Evolutionary conservation across 1,139 yeast genomes (phyloP), one percentile per base, ranked within the genome.

Genomic region (Suhomyces taliae): DNA sequence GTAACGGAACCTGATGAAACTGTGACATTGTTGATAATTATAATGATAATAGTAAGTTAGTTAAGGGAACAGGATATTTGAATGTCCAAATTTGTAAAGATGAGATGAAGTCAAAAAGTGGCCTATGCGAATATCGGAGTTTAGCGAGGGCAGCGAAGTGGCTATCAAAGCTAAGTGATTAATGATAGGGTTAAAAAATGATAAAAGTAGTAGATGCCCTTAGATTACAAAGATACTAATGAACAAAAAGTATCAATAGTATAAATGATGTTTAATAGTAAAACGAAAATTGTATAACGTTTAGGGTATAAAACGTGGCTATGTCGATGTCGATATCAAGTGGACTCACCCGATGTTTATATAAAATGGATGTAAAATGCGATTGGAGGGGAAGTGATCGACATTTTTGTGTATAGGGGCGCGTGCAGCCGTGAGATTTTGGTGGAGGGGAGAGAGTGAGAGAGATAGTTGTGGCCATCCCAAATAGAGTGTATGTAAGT

Each of bases 1-100:
- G 46, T 32, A 53, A 46, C 15, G 53, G 56, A 19, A 54, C 47
- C 36, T 53, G 59, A 40, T 55, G 56, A 40, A 41, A 41, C 19
- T 48, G 48, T 29, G 52, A 39, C 41, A 37, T 37, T 19, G 24
- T 19, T 19, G 14, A 36, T 36, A 24, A 15, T 4, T 19, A 19
- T 19, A 19, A 19, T 19, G 6, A 19, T 19, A 19, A 19, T 19
- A 19, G 24, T 19, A 1, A 3, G 24, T 19, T 19, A 6, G 24
- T 19, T 19, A 19, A 19, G 24, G 4, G 24, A 19, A 19, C 24
- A 19, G 4, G 6, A 19, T 4, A 19, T 19, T 19, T 19, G 24
- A 19, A 2, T 19, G 24, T 4, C 24, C 24, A 19, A 19, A 19
- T 19, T 4, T 19, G 24, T 19, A 19, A 19, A 19, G 4, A 19